Conservation (phyloP, 1,139 yeast species). For the Pichia cactophila region DNA sequence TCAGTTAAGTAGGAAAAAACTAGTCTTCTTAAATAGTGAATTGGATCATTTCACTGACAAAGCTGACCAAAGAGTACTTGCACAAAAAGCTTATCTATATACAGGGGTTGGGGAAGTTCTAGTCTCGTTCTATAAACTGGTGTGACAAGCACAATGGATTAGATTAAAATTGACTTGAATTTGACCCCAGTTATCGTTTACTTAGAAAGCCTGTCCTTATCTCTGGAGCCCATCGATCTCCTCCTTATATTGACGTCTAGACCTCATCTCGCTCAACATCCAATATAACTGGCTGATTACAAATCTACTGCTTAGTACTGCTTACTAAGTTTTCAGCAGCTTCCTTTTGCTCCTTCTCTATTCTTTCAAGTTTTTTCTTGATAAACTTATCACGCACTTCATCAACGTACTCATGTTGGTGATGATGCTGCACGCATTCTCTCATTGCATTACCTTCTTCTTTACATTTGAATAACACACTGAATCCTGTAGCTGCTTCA, state of each 20-base stretch:
- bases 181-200: too few relatives aligned
- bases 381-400: constrained; percentile 61
- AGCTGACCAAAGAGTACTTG: too few relatives aligned
- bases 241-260: background rate
- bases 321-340: background rate
- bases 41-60: too few relatives aligned
- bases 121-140: background rate
- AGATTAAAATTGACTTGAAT: too few relatives aligned
- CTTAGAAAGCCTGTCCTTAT: too few relatives aligned
- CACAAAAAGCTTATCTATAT: too few relatives aligned
- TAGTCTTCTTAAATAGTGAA: too few relatives aligned
- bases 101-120: background rate
- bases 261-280: background rate
- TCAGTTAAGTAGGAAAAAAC: background rate
- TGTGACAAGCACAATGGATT: too few relatives aligned
- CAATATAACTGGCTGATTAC: constrained; percentile 1
- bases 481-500: constrained; percentile 44
- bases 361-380: constrained; percentile 40
- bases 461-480: constrained; percentile 49
- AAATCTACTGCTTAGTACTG: too few relatives aligned
- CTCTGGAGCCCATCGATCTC: background rate
- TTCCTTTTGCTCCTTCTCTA: constrained; percentile 8
- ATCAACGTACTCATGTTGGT: constrained; percentile 62
- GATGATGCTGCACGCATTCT: constrained; percentile 62
- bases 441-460: constrained; percentile 51